Percentiles rank a stretch among this genome's conserved stretches.
Conservation (phyloP, 2,329 filamentous ascomycete genomes). For the Pseudogymnoascus sp. region DNA sequence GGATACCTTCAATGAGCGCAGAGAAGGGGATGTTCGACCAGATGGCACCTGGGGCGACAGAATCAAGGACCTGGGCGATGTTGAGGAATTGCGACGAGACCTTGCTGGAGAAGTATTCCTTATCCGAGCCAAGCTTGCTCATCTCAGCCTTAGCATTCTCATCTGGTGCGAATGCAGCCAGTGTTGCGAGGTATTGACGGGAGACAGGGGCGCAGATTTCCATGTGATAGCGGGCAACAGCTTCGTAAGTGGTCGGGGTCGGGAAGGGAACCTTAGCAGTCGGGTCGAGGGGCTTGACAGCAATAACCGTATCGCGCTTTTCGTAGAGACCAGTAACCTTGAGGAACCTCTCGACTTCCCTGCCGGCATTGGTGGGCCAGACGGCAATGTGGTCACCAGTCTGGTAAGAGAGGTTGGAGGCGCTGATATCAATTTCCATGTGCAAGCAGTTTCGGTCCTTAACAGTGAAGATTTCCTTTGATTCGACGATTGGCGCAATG, state of each 20-base stretch:
- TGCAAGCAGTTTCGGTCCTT: constrained; percentile 93
- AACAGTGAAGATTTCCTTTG: constrained; percentile 81
- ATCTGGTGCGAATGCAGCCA: constrained; percentile 83
- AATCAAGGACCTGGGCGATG: constrained; percentile 76
- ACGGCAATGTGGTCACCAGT: constrained; percentile 96
- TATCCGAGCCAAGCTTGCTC: constrained; percentile 81
- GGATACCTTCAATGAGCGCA: constrained; percentile 84
- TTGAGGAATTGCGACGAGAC: constrained; percentile 78
- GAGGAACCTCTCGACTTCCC: constrained; percentile 86
- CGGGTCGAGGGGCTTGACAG: constrained; percentile 83
- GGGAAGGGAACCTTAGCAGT: constrained; percentile 98
- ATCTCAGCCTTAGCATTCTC: constrained; percentile 82
- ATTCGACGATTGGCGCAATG: constrained; percentile 87
- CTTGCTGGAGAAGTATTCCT: constrained; percentile 89
- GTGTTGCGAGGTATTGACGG: constrained; percentile 82
- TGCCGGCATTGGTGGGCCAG: constrained; percentile 93
- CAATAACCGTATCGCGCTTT: constrained; percentile 77
- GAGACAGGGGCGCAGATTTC: constrained; percentile 94
- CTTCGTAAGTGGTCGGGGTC: constrained; percentile 92
- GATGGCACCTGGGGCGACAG: constrained; percentile 62
- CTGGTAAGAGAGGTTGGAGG: constrained; percentile 85
- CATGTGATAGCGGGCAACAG: constrained; percentile 88
- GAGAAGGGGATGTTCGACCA: constrained; percentile 90
- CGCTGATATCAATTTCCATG: constrained; percentile 86
- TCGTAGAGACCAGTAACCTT: constrained; percentile 65